phyloP scores from a whole-genome alignment of 73 alveolate genomes.

The Uronychia setigera region DNA sequence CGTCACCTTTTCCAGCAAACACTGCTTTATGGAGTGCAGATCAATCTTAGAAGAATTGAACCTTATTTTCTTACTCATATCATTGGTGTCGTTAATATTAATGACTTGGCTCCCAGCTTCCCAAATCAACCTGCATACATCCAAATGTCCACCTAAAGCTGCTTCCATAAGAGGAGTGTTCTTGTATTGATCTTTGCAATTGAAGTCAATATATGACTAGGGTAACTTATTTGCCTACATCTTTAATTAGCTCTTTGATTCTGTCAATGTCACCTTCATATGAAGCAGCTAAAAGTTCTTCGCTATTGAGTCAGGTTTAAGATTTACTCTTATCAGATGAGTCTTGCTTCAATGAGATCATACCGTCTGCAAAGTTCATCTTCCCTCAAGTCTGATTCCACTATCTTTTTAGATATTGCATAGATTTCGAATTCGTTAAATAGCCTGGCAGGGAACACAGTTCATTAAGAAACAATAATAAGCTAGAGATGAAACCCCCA shows the following conservation, averaged over 20 bases:
- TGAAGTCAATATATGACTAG: neutral
- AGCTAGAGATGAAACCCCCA: neutral
- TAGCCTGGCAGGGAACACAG: neutral
- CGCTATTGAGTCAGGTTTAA: neutral
- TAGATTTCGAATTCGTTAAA: neutral
- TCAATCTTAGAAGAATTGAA: neutral
- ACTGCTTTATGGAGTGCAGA: neutral
- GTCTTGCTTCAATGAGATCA: neutral
- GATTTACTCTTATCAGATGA: neutral
- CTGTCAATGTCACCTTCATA: neutral
- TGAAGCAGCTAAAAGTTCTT: neutral
- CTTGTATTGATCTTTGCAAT: neutral
- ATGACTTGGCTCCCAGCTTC: neutral
- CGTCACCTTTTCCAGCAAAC: neutral
- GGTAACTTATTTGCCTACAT: neutral
- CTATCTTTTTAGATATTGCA: neutral
- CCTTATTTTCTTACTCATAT: neutral
- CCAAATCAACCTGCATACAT: neutral
- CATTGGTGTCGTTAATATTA: neutral
- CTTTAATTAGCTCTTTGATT: neutral
- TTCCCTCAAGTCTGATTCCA: neutral
- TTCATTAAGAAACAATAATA: neutral
- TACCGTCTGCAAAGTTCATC: neutral
- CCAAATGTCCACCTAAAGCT: neutral
- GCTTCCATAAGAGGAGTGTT: neutral